phyloP scores from a whole-genome alignment of 371 early-diverging fungal genomes.

The Zychaea mexicana region DNA sequence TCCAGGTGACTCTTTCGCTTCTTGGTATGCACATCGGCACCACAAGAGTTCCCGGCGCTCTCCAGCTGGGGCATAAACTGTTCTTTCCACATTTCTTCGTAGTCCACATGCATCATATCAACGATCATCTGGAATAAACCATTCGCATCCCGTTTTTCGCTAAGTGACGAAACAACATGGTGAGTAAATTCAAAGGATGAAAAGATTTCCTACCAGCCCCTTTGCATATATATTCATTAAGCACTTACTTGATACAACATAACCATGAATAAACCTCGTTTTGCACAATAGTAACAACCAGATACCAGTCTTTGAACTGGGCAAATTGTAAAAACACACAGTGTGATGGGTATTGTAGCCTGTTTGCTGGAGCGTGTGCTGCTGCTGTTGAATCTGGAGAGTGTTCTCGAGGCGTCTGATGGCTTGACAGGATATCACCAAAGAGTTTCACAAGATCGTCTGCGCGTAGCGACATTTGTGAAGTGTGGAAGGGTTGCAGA shows the following conservation, averaged over 20 bases:
- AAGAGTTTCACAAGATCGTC: slow-evolving; percentile 46
- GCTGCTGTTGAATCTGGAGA: slow-evolving; percentile 4
- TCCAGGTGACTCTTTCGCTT: slow-evolving; percentile 10
- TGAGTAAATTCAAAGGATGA: neutral
- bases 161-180: too few relatives aligned
- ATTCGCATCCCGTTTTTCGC: slow-evolving; percentile 39
- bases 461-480: slow-evolving; percentile 43
- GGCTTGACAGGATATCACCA: slow-evolving; percentile 34
- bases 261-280: slow-evolving; percentile 49
- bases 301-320: slow-evolving; percentile 54
- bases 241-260: slow-evolving; percentile 44
- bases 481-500: slow-evolving; percentile 44
- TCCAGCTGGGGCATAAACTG: slow-evolving; percentile 22
- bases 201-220: too few relatives aligned
- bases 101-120: slow-evolving; percentile 40
- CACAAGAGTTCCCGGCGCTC: too few relatives aligned
- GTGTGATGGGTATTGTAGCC: slow-evolving; percentile 40
- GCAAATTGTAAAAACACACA: slow-evolving; percentile 50
- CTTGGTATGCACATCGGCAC: neutral
- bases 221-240: neutral
- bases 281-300: slow-evolving; percentile 41
- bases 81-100: slow-evolving; percentile 40
- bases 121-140: slow-evolving; percentile 37
- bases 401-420: neutral
- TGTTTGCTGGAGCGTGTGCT: neutral